phyloP scores from a whole-genome alignment of 78 protist species.

The Ministeria vibrans region DNA sequence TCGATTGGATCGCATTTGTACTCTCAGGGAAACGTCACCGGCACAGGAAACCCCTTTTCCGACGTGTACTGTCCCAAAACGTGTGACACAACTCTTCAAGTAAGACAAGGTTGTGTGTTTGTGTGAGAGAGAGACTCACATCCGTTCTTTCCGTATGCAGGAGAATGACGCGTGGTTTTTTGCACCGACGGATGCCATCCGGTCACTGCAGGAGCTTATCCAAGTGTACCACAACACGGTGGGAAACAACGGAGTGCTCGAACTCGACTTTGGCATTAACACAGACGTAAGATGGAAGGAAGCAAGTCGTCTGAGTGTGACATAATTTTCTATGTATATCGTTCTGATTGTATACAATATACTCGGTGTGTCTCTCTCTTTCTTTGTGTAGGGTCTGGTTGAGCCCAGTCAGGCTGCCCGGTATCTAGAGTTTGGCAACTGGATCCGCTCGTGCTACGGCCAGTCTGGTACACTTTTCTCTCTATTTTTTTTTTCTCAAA shows the following conservation, averaged over 20 bases:
- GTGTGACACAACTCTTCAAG: not conserved
- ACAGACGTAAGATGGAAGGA: not conserved
- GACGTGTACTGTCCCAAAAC: not conserved
- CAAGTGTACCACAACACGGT: not conserved
- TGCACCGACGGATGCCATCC: not conserved
- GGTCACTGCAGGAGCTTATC: not conserved
- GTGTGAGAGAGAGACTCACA: not conserved
- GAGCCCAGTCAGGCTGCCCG: no score
- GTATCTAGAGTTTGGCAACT: not conserved
- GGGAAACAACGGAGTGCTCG: not conserved
- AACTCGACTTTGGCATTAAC: not conserved
- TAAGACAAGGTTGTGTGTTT: not conserved
- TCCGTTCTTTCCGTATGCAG: not conserved
- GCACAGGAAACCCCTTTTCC: not conserved
- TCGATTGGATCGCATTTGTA: not conserved
- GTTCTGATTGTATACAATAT: no score
- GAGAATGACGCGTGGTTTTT: not conserved
- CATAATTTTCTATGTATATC: no score
- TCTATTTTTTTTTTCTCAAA: no score
- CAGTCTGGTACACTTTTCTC: no score
- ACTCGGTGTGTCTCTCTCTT: no score
- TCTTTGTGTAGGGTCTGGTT: no score
- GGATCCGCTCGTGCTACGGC: not conserved
- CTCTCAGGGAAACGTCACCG: not conserved
- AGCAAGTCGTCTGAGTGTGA: not conserved